phyloP scores from a whole-genome alignment of 306 rosid species.

The Gastrolobium bilobum region DNA sequence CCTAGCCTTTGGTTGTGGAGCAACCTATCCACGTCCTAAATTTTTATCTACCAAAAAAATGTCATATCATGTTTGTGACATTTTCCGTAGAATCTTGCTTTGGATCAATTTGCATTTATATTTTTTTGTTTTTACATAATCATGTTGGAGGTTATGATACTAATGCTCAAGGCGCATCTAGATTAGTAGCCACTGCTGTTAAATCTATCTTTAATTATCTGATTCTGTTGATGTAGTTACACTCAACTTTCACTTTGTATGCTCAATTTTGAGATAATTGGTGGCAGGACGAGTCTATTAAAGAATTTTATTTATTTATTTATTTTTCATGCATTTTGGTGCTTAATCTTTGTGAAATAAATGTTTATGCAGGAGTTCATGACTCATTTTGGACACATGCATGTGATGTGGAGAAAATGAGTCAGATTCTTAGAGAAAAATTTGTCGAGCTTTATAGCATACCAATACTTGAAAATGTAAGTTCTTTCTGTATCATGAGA shows the following conservation, averaged over 20 bases:
- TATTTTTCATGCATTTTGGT: conserved; percentile 16
- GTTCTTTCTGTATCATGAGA: conserved; percentile 35
- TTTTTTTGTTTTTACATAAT: neutral
- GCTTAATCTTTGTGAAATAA: conserved; percentile 41
- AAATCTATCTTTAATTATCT: conserved; percentile 16
- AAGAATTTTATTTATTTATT: neutral
- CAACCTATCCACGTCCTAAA: no score
- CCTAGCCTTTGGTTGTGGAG: no score
- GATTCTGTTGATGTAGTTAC: neutral
- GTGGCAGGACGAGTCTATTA: neutral
- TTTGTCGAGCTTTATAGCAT: conserved; percentile 84
- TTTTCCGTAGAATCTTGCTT: neutral
- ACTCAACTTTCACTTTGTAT: neutral
- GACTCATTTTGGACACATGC: conserved; percentile 97
- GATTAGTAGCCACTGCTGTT: conserved; percentile 10
- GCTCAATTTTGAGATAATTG: neutral
- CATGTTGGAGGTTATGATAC: conserved; percentile 1
- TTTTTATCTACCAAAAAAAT: no score
- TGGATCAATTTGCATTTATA: conserved; percentile 20
- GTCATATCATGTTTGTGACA: neutral
- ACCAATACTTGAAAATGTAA: conserved; percentile 63
- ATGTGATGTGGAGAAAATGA: conserved; percentile 83
- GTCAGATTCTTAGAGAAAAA: conserved; percentile 70
- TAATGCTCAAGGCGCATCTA: neutral
- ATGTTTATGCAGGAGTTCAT: conserved; percentile 77